Conservation (phyloP, 192 early-diverging fungal genomes). For the Anaeromyces robustus region DNA sequence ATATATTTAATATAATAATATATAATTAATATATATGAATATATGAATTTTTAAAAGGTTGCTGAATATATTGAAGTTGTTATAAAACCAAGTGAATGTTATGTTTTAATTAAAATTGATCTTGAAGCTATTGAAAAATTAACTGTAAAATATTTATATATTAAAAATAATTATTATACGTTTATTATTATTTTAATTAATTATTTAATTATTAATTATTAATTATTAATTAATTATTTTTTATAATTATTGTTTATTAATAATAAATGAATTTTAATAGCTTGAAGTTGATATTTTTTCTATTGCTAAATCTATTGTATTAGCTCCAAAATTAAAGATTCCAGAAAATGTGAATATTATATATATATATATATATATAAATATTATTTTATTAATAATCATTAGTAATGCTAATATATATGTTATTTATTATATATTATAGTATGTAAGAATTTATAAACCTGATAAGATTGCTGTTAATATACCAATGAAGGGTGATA, state of each 20-base stretch:
- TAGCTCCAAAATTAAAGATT: constrained; percentile 77
- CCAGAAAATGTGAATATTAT: constrained; percentile 25
- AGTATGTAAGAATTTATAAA: background rate
- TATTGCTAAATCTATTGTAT: constrained; percentile 63
- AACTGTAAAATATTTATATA: constrained; percentile 32
- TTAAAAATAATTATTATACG: constrained; percentile 1
- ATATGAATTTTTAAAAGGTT: constrained; percentile 32
- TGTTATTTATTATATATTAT: background rate
- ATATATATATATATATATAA: too few relatives aligned
- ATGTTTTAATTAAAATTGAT: constrained; percentile 67
- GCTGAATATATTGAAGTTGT: constrained; percentile 90
- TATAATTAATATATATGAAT: too few relatives aligned
- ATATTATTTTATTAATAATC: too few relatives aligned
- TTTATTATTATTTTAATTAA: background rate
- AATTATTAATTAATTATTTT: too few relatives aligned
- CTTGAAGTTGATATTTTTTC: constrained; percentile 67
- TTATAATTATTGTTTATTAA: too few relatives aligned
- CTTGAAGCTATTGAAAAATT: constrained; percentile 66
- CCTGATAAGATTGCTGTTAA: constrained; percentile 24
- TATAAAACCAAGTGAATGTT: constrained; percentile 54
- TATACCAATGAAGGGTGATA: constrained; percentile 5
- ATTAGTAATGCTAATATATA: too few relatives aligned
- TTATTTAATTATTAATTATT: too few relatives aligned
- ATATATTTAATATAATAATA: constrained; percentile 5
- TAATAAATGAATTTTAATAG: constrained; percentile 12